Percentiles rank a stretch among this genome's conserved stretches.
Conservation (phyloP, 495 filamentous ascomycete species). For the Penicillium argentinense region DNA sequence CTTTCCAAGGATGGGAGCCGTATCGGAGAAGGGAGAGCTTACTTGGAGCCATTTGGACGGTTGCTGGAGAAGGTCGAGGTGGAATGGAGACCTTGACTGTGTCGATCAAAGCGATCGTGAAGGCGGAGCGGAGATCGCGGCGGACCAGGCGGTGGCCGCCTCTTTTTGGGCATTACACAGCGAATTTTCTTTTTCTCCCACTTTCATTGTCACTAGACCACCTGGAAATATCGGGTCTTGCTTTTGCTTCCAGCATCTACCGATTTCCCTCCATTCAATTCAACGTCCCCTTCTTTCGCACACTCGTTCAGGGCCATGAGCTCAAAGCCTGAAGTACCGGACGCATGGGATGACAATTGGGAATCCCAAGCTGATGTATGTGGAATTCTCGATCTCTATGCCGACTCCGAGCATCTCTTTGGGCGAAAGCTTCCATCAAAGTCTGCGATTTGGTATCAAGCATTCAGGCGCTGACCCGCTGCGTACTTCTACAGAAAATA, state of each 20-base stretch:
- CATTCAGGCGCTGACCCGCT: constrained; percentile 11
- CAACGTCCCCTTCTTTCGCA: not conserved
- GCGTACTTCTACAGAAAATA: constrained; percentile 33
- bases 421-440: too few species aligned
- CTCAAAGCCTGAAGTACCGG: constrained; percentile 55
- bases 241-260: not conserved
- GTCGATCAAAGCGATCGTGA: constrained; percentile 3
- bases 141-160: constrained; percentile 28
- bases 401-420: not conserved
- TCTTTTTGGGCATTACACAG: constrained; percentile 9
- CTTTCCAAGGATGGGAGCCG: too few species aligned
- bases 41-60: constrained; percentile 24
- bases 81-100: too few species aligned
- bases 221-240: constrained; percentile 12
- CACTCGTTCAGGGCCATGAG: constrained; percentile 45
- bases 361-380: constrained; percentile 72
- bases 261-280: not conserved
- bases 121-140: constrained; percentile 17
- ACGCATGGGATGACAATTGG: constrained; percentile 95
- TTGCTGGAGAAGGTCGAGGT: not conserved
- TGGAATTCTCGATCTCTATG: not conserved
- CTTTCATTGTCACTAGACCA: constrained; percentile 12
- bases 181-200: constrained; percentile 28
- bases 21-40: constrained; percentile 2
- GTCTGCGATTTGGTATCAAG: too few species aligned